Percentiles rank a stretch among this genome's conserved stretches.
Evolutionary conservation across 306 rosid genomes (phyloP).

Genomic region (Cyamopsis tetragonoloba): DNA sequence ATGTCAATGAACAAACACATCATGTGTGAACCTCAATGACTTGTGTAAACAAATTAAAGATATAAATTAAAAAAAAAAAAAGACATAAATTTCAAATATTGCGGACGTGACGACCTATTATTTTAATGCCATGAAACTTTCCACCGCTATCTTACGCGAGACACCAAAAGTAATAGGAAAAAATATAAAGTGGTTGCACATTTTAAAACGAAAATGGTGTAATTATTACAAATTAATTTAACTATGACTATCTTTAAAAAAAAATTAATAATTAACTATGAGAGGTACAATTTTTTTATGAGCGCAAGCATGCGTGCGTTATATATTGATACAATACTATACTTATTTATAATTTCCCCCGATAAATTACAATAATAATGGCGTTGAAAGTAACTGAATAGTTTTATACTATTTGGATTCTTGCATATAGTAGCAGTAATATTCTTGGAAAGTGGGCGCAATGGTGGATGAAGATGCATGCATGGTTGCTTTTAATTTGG

Average conservation of each 20-base stretch:
- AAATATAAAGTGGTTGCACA: not conserved
- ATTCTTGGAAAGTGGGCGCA: conserved; percentile 31
- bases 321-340: not conserved
- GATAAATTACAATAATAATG: not conserved
- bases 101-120: conserved; percentile 10
- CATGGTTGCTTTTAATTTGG: conserved; percentile 10
- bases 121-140: not conserved
- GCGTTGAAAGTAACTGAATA: not conserved
- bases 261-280: not conserved
- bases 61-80: not conserved
- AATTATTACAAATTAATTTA: too few relatives aligned
- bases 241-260: too few relatives aligned
- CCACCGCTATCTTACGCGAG: not conserved
- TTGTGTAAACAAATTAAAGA: not conserved
- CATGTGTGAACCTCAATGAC: conserved; percentile 18
- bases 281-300: not conserved
- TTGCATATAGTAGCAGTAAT: too few relatives aligned
- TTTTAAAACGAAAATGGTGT: not conserved
- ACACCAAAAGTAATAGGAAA: not conserved
- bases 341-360: not conserved
- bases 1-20: conserved; percentile 29
- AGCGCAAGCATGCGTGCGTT: not conserved
- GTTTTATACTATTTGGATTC: too few relatives aligned
- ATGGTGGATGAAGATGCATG: conserved; percentile 13
- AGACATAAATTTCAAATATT: conserved; percentile 1